Evolutionary conservation across 2,329 filamentous ascomycete species (phyloP), one percentile per base, ranked within the genome.

Genomic region (Fusarium dlaminii): DNA sequence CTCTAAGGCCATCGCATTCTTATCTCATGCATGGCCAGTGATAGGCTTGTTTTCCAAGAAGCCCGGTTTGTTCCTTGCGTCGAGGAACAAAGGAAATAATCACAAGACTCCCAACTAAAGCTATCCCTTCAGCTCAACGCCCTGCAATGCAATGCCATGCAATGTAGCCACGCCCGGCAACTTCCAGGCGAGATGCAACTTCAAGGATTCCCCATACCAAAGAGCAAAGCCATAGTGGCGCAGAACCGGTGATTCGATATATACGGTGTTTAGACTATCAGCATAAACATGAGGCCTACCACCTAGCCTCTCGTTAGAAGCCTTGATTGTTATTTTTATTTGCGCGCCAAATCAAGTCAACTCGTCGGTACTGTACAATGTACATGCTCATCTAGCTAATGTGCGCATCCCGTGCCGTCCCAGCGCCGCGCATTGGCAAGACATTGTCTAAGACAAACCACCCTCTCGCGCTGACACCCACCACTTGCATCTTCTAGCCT

Each of bases 371-470:
- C 36, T 20, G 54, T 27, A 48, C 13, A 8, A 24, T 13, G 20
- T 39, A 42, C 36, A n/a, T n/a, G 24, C 27, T 51, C 32, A 22
- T n/a, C 40, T 58, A 49, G 32, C 30, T 60, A 27, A 40, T 60
- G 46, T 55, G 46, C 46, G 51, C 64, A 67, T 75, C 72, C 72
- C 72, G 72, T 75, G 73, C 69, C 63, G 66, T 54, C 65, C 69
- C 68, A 70, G 58, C 73, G 73, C 73, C 72, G 72, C 73, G 66
- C 69, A 69, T 62, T 55, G 59, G 59, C 69, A 62, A 75, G 73
- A 73, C 73, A 75, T 51, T 77, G 75, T 76, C 75, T 74, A 46
- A 75, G 74, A 75, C 75, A 73, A 62, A 54, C 63, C 72, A 63
- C 63, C 70, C 59, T 64, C 63, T 57, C 58, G 49, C 30, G 27